phyloP scores from a whole-genome alignment of 106 monocot species.

The Dactylorhiza incarnata region DNA sequence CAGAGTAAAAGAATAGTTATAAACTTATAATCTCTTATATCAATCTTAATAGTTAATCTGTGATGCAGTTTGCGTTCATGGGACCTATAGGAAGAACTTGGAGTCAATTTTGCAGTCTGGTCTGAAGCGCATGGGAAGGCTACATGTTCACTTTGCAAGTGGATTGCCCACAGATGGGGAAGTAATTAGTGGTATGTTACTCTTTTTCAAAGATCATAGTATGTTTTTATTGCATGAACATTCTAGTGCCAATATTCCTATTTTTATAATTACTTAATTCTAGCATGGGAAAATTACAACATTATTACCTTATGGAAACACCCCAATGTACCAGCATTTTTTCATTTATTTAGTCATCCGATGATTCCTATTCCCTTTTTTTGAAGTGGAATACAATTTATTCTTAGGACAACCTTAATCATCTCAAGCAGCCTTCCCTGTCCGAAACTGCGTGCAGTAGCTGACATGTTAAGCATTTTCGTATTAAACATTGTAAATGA shows the following conservation, averaged over 20 bases:
- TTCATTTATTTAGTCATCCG: not conserved
- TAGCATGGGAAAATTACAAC: not conserved
- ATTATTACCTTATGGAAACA: not conserved
- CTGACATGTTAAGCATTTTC: too few species aligned
- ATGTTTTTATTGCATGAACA: not conserved
- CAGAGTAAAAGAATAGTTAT: not conserved
- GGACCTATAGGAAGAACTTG: slow-evolving; percentile 82
- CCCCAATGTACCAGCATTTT: not conserved
- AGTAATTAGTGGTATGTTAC: slow-evolving; percentile 78
- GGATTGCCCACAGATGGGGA: slow-evolving; percentile 83
- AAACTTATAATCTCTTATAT: not conserved
- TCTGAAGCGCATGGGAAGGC: slow-evolving; percentile 77
- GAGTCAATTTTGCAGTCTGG: slow-evolving; percentile 87
- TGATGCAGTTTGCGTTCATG: slow-evolving; percentile 88
- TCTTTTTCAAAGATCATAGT: not conserved
- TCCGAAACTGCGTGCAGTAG: too few species aligned
- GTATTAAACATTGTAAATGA: too few species aligned
- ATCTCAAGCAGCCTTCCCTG: too few species aligned
- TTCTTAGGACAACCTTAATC: too few species aligned
- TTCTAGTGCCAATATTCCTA: not conserved
- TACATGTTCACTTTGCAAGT: slow-evolving; percentile 90
- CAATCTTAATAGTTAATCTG: not conserved
- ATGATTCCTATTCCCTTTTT: not conserved
- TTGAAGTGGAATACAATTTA: not conserved
- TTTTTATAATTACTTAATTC: not conserved